Evolutionary conservation across 371 early-diverging fungal genomes (phyloP), one percentile per base, ranked within the genome.

Genomic region (Entomophthora muscae): DNA sequence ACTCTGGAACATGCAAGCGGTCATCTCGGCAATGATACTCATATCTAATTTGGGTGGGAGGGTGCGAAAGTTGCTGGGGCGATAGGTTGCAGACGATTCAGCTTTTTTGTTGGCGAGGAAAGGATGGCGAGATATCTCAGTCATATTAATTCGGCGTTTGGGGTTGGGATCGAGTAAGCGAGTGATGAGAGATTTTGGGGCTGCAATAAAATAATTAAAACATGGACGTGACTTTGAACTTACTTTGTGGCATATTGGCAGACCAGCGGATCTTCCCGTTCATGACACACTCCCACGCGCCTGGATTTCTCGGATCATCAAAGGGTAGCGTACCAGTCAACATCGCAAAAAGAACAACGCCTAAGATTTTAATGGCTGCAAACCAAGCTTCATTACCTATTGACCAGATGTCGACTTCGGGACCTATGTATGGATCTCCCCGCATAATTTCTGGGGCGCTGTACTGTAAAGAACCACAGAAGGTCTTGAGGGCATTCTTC

Each of bases 331-430:
- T 54, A 31, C 65, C 65, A 32, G 65, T 61, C 17, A 65, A 12
- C 65, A 65, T 65, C 24, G 57, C 65, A 55, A 65, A 65, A 13
- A 65, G 32, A 22, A 65, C 65, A 23, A 65, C 65, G 23, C 63
- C 63, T 51, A 55, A 63, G 17, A 17, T 10, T 42, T 51, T 12
- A 23, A 22, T 51, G n/a, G n/a, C 2, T 3, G n/a, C 23, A 24
- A 33, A 32, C 27, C 7, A 5, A 3, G 30, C 62, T 51, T 23
- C 26, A 32, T 13, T 61, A 57, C 65, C 65, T 58, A 64, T 28
- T 22, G 65, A 65, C 65, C 65, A 65, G 21, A 65, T 61, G 26
- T 65, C 65, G 10, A 65, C 65, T 32, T 65, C 65, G 10, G 65
- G 65, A 23, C 65, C 64, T 28, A 65, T 53, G 59, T 65, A 65